Evolutionary conservation across 1,284 basidiomycete species (phyloP).

Genomic region (Apiotrichum sp.): DNA sequence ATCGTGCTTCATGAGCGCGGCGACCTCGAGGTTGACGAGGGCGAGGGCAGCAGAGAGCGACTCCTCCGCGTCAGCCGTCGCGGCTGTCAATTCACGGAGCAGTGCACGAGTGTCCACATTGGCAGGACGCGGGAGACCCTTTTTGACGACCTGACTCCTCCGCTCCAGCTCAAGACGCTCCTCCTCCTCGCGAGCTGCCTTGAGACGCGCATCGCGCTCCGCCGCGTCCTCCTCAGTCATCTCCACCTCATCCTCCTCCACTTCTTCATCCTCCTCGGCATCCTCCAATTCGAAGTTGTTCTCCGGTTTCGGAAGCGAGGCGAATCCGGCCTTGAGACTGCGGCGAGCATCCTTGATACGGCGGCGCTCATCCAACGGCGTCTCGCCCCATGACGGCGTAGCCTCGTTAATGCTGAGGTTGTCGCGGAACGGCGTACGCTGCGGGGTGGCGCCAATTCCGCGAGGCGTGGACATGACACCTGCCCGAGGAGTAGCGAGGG

Average conservation of each 20-base stretch:
- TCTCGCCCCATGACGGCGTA: constrained; percentile 57
- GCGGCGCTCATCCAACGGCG: constrained; percentile 66
- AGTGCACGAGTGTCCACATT: constrained; percentile 68
- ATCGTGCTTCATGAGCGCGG: constrained; percentile 77
- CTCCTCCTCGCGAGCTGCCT: constrained; percentile 66
- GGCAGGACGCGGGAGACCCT: constrained; percentile 75
- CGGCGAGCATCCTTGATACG: constrained; percentile 61
- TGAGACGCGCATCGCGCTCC: constrained; percentile 76
- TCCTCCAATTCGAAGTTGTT: constrained; percentile 96
- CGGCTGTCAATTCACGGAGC: constrained; percentile 41
- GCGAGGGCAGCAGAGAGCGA: constrained; percentile 55
- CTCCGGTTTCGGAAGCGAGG: constrained; percentile 80
- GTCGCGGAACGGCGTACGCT: constrained; percentile 88
- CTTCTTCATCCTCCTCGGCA: constrained; percentile 62
- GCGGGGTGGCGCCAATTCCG: constrained; percentile 61
- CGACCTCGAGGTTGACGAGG: constrained; percentile 74
- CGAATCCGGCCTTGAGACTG: constrained; percentile 73
- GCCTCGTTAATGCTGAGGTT: constrained; percentile 79
- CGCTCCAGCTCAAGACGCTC: constrained; percentile 70
- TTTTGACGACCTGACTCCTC: constrained; percentile 74
- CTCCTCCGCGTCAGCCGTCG: constrained; percentile 52
- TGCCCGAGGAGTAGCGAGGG: constrained; percentile 72
- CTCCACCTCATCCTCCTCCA: constrained; percentile 45
- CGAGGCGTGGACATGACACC: constrained; percentile 60
- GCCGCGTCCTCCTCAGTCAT: constrained; percentile 79